Conservation (phyloP, 176 grass and related monocot genomes). For the Rhipidocladum racemiflorum region DNA sequence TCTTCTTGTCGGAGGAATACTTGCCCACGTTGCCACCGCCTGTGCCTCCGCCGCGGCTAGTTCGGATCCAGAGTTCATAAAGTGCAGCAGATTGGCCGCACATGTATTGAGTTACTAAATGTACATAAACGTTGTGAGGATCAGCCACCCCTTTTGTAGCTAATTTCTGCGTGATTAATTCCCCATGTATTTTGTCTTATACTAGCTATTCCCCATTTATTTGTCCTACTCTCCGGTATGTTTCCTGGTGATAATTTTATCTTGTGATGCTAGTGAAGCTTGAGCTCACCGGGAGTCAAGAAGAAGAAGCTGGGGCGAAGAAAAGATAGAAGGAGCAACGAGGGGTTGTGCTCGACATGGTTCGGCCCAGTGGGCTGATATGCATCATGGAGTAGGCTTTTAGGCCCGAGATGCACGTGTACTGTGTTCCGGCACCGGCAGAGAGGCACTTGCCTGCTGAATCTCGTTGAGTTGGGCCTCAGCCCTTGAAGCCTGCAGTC, state of each 20-base stretch:
- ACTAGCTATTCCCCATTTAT: not conserved
- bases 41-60: not conserved
- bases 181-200: not conserved
- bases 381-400: too few relatives aligned
- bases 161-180: not conserved
- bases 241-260: not conserved
- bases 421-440: too few relatives aligned
- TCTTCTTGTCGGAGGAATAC: conserved; percentile 37
- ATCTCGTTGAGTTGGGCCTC: too few relatives aligned
- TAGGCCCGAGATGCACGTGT: too few relatives aligned
- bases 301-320: not conserved
- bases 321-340: not conserved
- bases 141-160: not conserved
- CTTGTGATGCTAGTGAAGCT: not conserved
- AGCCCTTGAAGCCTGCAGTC: too few relatives aligned
- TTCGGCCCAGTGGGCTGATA: not conserved
- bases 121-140: conserved; percentile 27
- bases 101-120: not conserved
- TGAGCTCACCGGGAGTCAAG: not conserved
- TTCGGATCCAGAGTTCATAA: conserved; percentile 30
- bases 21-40: conserved; percentile 5
- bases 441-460: too few relatives aligned
- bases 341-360: not conserved
- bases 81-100: not conserved
- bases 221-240: not conserved